Percentiles rank a stretch among this genome's conserved stretches.
Evolutionary conservation across 108 stramenopile genomes (phyloP).

Genomic region (Cyclotella distinguenda): DNA sequence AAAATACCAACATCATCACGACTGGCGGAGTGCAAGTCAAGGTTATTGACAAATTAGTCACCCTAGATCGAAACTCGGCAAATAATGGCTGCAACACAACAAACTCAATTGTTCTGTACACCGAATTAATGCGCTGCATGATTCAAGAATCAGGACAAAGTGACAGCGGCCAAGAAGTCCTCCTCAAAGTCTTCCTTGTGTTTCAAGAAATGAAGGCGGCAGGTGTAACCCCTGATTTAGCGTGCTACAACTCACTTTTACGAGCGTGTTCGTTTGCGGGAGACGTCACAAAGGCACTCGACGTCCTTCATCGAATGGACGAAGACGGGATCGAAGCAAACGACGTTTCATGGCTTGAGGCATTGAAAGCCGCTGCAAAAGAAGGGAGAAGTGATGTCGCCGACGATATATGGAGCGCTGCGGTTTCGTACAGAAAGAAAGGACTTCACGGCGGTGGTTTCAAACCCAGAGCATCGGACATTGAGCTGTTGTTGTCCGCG

Average conservation of each 20-base stretch:
- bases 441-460: slow-evolving; percentile 10
- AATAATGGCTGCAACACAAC: slow-evolving; percentile 15
- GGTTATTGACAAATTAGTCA: slow-evolving; percentile 27
- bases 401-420: slow-evolving; percentile 56
- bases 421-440: slow-evolving; percentile 30
- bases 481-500: slow-evolving; percentile 23
- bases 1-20: slow-evolving; percentile 42
- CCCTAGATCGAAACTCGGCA: not conserved
- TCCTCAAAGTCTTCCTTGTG: slow-evolving; percentile 73
- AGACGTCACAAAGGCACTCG: slow-evolving; percentile 57
- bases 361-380: slow-evolving; percentile 61
- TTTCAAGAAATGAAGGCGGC: slow-evolving; percentile 83
- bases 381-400: slow-evolving; percentile 60
- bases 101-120: slow-evolving; percentile 75
- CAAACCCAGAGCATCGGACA: slow-evolving; percentile 21
- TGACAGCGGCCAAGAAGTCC: slow-evolving; percentile 24
- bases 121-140: slow-evolving; percentile 64
- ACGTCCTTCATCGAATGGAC: slow-evolving; percentile 59
- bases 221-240: slow-evolving; percentile 71
- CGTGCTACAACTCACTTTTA: slow-evolving; percentile 82
- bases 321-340: slow-evolving; percentile 63
- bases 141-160: slow-evolving; percentile 32
- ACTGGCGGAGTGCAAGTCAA: slow-evolving; percentile 36
- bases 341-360: slow-evolving; percentile 62
- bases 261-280: slow-evolving; percentile 75